A percentile compares a stretch with the other conserved stretches of the same genome.
Conservation (phyloP, 176 grass and related monocot species). For the Hordeum vulgare region MorexV3_pseudomolecules_assembly NC_058524.1:547106076-547106575, state of each 20-base stretch:
- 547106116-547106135: neutral
- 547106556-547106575: too few relatives aligned
- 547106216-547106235: neutral
- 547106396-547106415: neutral
- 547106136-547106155: neutral
- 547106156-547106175: neutral
- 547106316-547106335: neutral
- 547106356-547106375: neutral
- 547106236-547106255: neutral
- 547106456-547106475: too few relatives aligned
- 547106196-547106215: conserved; percentile 2
- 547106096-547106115: neutral
- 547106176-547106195: neutral
- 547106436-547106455: too few relatives aligned
- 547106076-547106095: neutral
- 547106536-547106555: too few relatives aligned
- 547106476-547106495: too few relatives aligned
- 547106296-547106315: neutral
- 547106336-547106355: neutral
- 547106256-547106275: neutral
- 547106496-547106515: too few relatives aligned
- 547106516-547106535: too few relatives aligned
- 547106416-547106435: conserved; percentile 1
- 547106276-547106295: neutral
- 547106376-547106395: neutral